phyloP scores from a whole-genome alignment of 306 rosid species.

The Datisca glomerata region DNA sequence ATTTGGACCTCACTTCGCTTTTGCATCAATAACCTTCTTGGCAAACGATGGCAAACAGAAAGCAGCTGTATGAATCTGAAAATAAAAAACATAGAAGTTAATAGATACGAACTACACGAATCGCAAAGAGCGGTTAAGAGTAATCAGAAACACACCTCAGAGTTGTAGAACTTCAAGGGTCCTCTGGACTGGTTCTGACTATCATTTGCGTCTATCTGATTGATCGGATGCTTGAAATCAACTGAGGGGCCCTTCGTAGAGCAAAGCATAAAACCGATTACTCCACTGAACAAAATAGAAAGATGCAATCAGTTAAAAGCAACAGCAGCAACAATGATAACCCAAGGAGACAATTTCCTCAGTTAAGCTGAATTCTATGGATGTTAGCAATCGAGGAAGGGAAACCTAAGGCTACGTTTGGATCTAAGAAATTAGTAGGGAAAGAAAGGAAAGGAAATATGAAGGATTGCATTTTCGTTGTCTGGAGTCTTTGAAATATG shows the following conservation, averaged over 20 bases:
- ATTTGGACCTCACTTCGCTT: constrained; percentile 39
- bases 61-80: constrained; percentile 79
- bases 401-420: no score
- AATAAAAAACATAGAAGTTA: background rate
- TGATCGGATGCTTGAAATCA: constrained; percentile 81
- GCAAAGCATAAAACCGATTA: constrained; percentile 94
- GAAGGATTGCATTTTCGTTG: background rate
- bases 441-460: background rate
- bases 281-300: constrained; percentile 46
- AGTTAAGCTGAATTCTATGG: no score
- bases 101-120: background rate
- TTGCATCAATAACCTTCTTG: constrained; percentile 50
- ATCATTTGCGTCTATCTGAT: constrained; percentile 42
- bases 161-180: constrained; percentile 73
- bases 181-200: constrained; percentile 16
- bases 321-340: background rate
- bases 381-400: no score
- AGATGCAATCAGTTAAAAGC: constrained; percentile 4
- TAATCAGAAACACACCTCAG: constrained; percentile 39
- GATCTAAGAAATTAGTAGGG: background rate
- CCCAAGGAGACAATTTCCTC: background rate
- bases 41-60: constrained; percentile 97
- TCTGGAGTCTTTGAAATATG: no score
- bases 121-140: background rate
- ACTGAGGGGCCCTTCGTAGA: constrained; percentile 83